A percentile compares a stretch with the other conserved stretches of the same genome.
These are phyloP conservation scores for Tuber umbilicatum DNA, from an alignment of 495 filamentous ascomycete species.

Conservation along the genomic window DNA sequence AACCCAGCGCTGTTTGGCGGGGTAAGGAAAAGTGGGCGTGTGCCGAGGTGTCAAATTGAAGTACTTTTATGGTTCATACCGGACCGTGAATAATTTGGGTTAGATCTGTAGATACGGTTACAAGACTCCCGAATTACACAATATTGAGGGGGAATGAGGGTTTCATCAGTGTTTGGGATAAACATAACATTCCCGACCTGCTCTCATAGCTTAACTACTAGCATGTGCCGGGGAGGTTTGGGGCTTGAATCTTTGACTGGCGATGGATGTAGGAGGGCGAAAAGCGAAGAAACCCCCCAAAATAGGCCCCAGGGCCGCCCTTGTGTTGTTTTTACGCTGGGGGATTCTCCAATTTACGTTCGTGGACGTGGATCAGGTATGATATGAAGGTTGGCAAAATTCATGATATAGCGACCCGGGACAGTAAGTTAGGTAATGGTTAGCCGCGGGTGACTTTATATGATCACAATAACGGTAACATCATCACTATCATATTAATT, in stretches of 20 bases:
- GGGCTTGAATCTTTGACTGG: not conserved
- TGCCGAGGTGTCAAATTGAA: too few species aligned
- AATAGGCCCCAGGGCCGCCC: not conserved
- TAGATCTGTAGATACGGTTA: too few species aligned
- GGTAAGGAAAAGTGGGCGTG: too few species aligned
- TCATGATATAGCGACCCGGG: not conserved
- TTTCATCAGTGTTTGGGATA: not conserved
- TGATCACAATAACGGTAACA: too few species aligned
- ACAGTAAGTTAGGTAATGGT: too few species aligned
- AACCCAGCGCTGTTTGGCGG: too few species aligned
- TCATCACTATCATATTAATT: too few species aligned
- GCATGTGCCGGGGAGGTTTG: not conserved
- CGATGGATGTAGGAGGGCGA: not conserved
- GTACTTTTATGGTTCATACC: too few species aligned
- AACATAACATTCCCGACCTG: not conserved
- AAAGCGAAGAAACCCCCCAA: not conserved
- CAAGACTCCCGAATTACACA: too few species aligned
- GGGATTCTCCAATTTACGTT: not conserved
- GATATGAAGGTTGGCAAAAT: not conserved
- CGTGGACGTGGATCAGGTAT: not conserved
- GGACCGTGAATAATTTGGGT: too few species aligned
- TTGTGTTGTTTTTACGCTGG: not conserved
- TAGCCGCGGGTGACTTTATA: too few species aligned
- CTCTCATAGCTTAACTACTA: not conserved
- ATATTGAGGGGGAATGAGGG: not conserved